Evolutionary conservation across 345 rosid genomes (phyloP).

Genomic region (rapeseed (Brassica napus)): Da-Ae NC_063444.1:22936001-22936500

Average conservation of each 20-base stretch:
- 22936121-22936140: neutral
- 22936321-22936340: conserved; percentile 53
- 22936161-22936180: conserved; percentile 44
- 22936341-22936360: conserved; percentile 83
- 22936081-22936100: neutral
- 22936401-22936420: conserved; percentile 56
- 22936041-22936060: neutral
- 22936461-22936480: conserved; percentile 60
- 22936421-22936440: conserved; percentile 61
- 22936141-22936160: neutral
- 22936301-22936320: conserved; percentile 63
- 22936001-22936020: neutral
- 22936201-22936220: conserved; percentile 58
- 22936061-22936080: neutral
- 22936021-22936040: neutral
- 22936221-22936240: conserved; percentile 66
- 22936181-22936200: conserved; percentile 41
- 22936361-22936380: conserved; percentile 67
- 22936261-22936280: conserved; percentile 43
- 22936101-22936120: neutral
- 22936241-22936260: conserved; percentile 47
- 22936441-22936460: conserved; percentile 61
- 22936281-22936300: conserved; percentile 59
- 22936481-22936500: conserved; percentile 62
- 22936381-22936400: conserved; percentile 66